Evolutionary conservation across 106 monocot species (phyloP), one percentile per base, ranked within the genome.

Genomic region (Phalaenopsis aphrodite): DNA sequence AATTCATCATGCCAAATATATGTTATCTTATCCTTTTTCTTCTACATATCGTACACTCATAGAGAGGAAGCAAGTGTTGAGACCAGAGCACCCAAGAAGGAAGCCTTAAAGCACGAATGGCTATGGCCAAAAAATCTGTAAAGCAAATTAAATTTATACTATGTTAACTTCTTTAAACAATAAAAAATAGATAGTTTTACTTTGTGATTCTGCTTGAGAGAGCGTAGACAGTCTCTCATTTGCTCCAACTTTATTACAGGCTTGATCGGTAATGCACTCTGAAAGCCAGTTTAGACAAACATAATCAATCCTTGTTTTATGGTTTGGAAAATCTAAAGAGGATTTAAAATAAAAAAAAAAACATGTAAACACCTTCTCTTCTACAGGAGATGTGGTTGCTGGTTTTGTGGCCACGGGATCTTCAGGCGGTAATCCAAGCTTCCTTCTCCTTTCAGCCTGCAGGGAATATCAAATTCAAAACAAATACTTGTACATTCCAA

Each of bases 381-480:
- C 83, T 12, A 84, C 89, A 79, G 79, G 79, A 72, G 87, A 85
- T 56, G 84, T 18, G 41, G 74, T 12, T 47, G 86, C 79, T 42
- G 94, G 87, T 85, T 90, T 91, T 16, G 88, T 17, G 64, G 87
- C 75, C 69, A 19, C 78, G 61, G 94, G 92, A 46, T 91, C 94
- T 87, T 95, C 91, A 19, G 94, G 91, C 58, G 94, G 88, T 77
- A 99, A 87, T 79, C 98, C 98, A 80, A 95, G 89, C 55, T 88
- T 94, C 41, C 94, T 81, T 79, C 98, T 86, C 83, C 98, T 99
- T 73, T 99, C 98, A 56, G 89, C 98, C 98, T 99, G 79, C 18
- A 74, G 41, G 18, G 17, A 45, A 74, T 7, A 48, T 52, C 24
- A 77, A 74, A 3, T 43, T 74, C 5, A 45, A 45, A 56, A 55